These are phyloP conservation scores for Fusarium torulosum DNA, from an alignment of 2,329 filamentous ascomycete species.

Conservation along the genomic window DNA sequence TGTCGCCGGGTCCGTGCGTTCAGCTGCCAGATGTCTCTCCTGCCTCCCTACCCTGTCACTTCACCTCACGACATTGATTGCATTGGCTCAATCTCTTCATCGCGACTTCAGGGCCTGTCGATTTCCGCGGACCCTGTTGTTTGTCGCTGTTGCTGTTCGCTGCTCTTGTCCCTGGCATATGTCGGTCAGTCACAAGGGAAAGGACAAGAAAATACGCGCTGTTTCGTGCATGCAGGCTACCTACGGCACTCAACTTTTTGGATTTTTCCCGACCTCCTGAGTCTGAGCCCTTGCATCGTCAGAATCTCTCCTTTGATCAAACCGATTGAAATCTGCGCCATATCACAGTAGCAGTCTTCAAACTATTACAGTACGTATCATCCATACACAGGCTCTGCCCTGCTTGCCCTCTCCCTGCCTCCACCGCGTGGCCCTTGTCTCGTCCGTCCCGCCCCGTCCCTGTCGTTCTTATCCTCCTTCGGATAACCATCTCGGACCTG, in stretches of 20 bases:
- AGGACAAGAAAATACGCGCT: background rate
- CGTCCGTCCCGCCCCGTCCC: constrained; percentile 40
- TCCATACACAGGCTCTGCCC: constrained; percentile 7
- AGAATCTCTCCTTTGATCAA: constrained; percentile 9
- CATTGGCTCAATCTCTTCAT: constrained; percentile 27
- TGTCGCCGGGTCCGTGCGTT: constrained; percentile 26
- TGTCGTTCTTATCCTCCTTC: constrained; percentile 43
- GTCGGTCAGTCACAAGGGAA: constrained; percentile 1
- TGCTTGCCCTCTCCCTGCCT: constrained; percentile 15
- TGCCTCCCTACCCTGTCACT: constrained; percentile 25
- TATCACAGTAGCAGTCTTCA: background rate
- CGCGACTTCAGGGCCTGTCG: constrained; percentile 25
- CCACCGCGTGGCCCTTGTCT: constrained; percentile 35
- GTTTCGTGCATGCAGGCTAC: background rate
- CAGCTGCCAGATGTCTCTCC: constrained; percentile 27
- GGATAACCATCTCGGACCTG: constrained; percentile 45
- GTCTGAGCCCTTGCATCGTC: constrained; percentile 3
- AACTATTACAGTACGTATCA: constrained; percentile 15
- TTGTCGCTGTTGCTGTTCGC: background rate
- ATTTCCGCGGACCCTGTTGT: constrained; percentile 4
- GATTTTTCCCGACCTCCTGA: background rate
- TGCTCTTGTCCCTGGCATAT: constrained; percentile 10
- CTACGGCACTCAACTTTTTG: constrained; percentile 3
- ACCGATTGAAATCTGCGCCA: background rate
- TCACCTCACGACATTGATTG: constrained; percentile 1